Conservation (phyloP, 1,284 basidiomycete species). For the Fomes fomentarius region DNA sequence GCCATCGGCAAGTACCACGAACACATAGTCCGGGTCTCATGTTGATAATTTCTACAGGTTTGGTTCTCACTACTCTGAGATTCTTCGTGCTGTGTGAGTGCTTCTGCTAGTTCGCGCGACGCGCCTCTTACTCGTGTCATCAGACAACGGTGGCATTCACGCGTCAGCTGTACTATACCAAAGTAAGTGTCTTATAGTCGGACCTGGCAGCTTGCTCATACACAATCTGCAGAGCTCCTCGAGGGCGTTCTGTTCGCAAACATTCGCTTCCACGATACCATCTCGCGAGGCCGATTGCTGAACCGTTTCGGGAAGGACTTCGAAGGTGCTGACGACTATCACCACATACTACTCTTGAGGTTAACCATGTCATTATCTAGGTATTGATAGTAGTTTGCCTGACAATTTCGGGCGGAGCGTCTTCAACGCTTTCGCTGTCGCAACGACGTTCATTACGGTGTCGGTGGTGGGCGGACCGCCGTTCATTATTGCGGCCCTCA, state of each 20-base stretch:
- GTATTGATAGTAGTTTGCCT: conserved; percentile 83
- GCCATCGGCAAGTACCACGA: conserved; percentile 10
- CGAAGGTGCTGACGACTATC: too few relatives aligned
- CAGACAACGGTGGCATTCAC: conserved; percentile 70
- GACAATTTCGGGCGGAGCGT: conserved; percentile 86
- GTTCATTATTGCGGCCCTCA: conserved; percentile 64
- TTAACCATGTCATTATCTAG: too few relatives aligned
- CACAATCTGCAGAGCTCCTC: conserved; percentile 58
- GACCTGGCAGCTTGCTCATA: conserved; percentile 1
- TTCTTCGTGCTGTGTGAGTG: conserved; percentile 69
- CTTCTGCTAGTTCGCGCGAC: too few relatives aligned
- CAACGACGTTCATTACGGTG: conserved; percentile 77
- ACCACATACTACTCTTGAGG: too few relatives aligned
- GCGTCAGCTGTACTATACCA: conserved; percentile 76
- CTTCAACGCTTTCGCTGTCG: conserved; percentile 58
- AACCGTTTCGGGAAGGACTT: conserved; percentile 96
- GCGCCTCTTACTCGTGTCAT: neutral
- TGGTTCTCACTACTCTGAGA: conserved; percentile 66
- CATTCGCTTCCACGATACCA: conserved; percentile 93
- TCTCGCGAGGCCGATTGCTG: conserved; percentile 82
- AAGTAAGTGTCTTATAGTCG: conserved; percentile 43
- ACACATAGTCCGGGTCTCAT: conserved; percentile 25
- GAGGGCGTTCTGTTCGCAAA: conserved; percentile 89
- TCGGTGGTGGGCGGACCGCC: conserved; percentile 79
- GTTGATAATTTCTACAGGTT: conserved; percentile 39